phyloP scores from a whole-genome alignment of 2,329 filamentous ascomycete genomes.

The Catunica adiposa region DNA sequence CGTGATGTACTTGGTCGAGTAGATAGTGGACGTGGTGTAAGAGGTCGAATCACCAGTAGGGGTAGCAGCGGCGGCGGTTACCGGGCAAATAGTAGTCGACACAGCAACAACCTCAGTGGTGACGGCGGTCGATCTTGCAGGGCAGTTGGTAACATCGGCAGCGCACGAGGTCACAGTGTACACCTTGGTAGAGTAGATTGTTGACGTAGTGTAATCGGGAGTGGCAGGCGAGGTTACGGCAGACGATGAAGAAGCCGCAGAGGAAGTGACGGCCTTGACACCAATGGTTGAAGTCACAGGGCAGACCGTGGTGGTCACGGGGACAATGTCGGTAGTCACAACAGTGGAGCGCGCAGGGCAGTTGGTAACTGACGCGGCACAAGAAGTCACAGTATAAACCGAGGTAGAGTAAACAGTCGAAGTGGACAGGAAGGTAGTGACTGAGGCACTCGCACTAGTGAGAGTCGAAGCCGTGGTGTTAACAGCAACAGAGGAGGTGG shows the following conservation, averaged over 20 bases:
- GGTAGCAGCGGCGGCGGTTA: not conserved
- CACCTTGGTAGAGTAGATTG: conserved; percentile 6
- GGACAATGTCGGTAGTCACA: conserved; percentile 22
- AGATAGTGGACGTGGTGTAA: conserved; percentile 23
- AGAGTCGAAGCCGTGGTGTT: conserved; percentile 22
- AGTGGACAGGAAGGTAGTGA: conserved; percentile 28
- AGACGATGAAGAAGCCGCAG: conserved; percentile 24
- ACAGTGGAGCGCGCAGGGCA: conserved; percentile 31
- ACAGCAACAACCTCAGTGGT: conserved; percentile 1
- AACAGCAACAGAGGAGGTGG: conserved; percentile 18
- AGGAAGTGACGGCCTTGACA: conserved; percentile 2
- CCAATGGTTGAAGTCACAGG: conserved; percentile 15
- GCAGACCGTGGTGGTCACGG: conserved; percentile 23
- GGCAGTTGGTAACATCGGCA: conserved; percentile 2
- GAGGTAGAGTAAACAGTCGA: conserved; percentile 29
- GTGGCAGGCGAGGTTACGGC: conserved; percentile 20
- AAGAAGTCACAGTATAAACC: conserved; percentile 43
- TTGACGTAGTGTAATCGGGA: not conserved
- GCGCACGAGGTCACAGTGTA: conserved; percentile 4
- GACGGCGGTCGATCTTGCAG: not conserved
- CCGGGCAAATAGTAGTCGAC: not conserved
- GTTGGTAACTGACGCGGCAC: conserved; percentile 36
- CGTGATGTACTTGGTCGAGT: conserved; percentile 43
- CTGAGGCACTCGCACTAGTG: conserved; percentile 17
- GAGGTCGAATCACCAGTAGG: not conserved